Evolutionary conservation across 108 stramenopile genomes (phyloP), one percentile per base, ranked within the genome.

Genomic region (Fragilaria radians): DNA sequence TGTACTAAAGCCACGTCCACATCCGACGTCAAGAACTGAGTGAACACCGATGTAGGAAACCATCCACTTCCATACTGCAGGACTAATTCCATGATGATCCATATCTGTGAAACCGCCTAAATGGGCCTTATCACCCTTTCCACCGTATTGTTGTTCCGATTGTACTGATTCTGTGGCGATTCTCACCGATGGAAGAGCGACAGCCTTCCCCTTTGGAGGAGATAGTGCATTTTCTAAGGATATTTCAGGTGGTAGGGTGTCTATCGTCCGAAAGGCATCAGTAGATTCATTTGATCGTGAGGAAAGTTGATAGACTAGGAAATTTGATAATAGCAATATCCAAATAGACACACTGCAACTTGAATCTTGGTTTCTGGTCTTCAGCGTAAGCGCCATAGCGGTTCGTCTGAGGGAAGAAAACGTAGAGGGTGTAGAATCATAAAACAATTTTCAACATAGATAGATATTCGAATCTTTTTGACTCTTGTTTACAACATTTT

Each of bases 1-100:
- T 0, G 88, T 82, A 9, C 65, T 68, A 1, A 77, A 62, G 17
- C 91, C 91, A 27, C 67, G 76, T 0, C 88, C 91, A 57, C 91
- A 93, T 34, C 91, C 91, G 0, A 93, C 82, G 62, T 93, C 91
- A 0, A 93, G 47, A 1, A 93, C 18, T 0, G 72, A 73, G 52
- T 86, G 79, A 33, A 93, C 73, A n/a, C 83, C 82, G 21, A 79
- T 54, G 30, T 78, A 53, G 23, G 47, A 17, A 9, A 76, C 48
- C 60, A 76, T 63, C 29, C 58, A 36, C 3, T 71, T 80, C 86
- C 86, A 91, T 11, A 71, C 36, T 1, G 58, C 63, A 2, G 83
- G 82, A 34, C 73, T 70, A 0, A 87, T 56, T 1, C 82, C 82
- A n/a, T 61, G 26, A 24, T 46, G 22, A 62, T 89, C 84, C 36